Conservation (phyloP, 345 rosid genomes). For the Citrus mangshanensis region DNA sequence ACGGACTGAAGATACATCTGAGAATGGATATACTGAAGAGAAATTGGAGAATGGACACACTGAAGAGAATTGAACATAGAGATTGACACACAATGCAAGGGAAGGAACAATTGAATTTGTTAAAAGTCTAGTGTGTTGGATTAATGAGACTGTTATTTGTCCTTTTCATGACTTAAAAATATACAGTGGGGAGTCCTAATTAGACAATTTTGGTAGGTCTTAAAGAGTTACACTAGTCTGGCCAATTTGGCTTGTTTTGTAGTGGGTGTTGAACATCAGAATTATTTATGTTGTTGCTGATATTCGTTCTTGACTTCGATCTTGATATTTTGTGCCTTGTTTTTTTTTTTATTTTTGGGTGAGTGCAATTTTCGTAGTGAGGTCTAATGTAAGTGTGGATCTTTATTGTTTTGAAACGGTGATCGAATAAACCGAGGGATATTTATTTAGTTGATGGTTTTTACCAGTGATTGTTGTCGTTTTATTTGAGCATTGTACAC, state of each 20-base stretch:
- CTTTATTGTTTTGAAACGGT: slow-evolving; percentile 17
- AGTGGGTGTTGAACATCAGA: background rate
- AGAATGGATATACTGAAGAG: slow-evolving; percentile 27
- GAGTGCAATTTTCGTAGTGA: background rate
- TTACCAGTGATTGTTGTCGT: background rate
- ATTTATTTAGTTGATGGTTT: background rate
- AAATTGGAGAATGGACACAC: slow-evolving; percentile 23
- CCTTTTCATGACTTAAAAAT: slow-evolving; percentile 13
- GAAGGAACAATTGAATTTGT: slow-evolving; percentile 11
- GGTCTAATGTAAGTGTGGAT: background rate
- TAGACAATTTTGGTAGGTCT: slow-evolving; percentile 47
- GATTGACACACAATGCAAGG: slow-evolving; percentile 6
- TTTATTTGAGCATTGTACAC: background rate
- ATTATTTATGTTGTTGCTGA: background rate
- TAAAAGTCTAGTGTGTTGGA: slow-evolving; percentile 20
- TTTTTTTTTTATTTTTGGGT: background rate
- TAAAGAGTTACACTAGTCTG: slow-evolving; percentile 16
- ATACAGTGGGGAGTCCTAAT: slow-evolving; percentile 15
- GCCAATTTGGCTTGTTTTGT: slow-evolving; percentile 19
- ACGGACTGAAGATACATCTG: slow-evolving; percentile 17
- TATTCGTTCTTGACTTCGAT: background rate
- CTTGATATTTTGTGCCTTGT: background rate
- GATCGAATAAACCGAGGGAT: slow-evolving; percentile 11
- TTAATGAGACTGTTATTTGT: slow-evolving; percentile 13
- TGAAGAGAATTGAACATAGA: slow-evolving; percentile 25